phyloP scores from a whole-genome alignment of 441 rosid genomes.

The Mallotus repandus region DNA sequence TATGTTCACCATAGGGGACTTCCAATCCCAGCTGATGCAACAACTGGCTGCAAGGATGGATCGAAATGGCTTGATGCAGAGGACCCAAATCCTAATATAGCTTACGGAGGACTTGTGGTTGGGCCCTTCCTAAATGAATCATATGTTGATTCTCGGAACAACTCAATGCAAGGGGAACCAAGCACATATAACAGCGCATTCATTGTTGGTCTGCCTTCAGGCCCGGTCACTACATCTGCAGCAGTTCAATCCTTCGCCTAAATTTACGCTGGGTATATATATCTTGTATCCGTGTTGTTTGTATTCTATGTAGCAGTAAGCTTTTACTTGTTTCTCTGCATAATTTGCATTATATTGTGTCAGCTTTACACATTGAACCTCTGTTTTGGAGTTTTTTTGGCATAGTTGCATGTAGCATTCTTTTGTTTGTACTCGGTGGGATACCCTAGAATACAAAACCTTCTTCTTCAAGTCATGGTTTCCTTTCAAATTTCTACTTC shows the following conservation, averaged over 20 bases:
- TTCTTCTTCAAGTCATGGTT: neutral
- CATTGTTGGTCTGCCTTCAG: slow-evolving; percentile 80
- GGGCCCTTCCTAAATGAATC: slow-evolving; percentile 84
- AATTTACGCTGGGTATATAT: slow-evolving; percentile 18
- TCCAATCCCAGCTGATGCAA: slow-evolving; percentile 78
- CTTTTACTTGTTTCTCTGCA: slow-evolving; percentile 15
- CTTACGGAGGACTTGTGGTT: slow-evolving; percentile 80
- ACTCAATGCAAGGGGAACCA: slow-evolving; percentile 88
- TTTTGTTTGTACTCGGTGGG: neutral
- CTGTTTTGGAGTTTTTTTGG: slow-evolving; percentile 2
- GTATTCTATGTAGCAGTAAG: slow-evolving; percentile 25
- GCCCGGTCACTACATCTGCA: slow-evolving; percentile 44
- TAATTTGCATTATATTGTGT: slow-evolving; percentile 4
- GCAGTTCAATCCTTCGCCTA: slow-evolving; percentile 54
- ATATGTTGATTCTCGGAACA: slow-evolving; percentile 62
- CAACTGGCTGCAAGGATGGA: slow-evolving; percentile 72
- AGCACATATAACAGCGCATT: slow-evolving; percentile 86
- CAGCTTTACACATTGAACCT: slow-evolving; percentile 3
- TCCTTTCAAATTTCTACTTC: neutral
- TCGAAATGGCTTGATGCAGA: slow-evolving; percentile 67
- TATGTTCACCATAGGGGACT: slow-evolving; percentile 96
- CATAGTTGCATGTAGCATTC: neutral
- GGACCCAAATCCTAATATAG: slow-evolving; percentile 78
- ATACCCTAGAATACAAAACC: neutral
- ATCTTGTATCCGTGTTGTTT: slow-evolving; percentile 12